Conservation (phyloP, 495 filamentous ascomycete species). For the Cryomyces antarcticus region DNA sequence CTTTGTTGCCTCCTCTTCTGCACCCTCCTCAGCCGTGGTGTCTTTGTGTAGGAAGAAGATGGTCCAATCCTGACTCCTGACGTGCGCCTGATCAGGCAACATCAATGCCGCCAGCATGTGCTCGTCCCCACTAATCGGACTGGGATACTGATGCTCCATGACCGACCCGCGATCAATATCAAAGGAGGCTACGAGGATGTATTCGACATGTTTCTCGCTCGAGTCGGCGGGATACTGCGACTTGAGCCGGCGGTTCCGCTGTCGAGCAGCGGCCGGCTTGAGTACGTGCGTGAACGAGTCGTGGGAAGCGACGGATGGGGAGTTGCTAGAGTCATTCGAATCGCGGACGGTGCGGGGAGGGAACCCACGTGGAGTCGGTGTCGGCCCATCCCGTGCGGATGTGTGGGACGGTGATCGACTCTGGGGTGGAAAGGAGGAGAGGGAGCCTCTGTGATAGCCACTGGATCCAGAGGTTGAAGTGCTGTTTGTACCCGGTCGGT, state of each 20-base stretch:
- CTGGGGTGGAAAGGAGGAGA: too few species aligned
- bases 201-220: slow-evolving; percentile 86
- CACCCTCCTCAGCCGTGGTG: slow-evolving; percentile 53
- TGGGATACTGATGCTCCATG: slow-evolving; percentile 97
- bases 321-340: too few species aligned
- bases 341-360: too few species aligned
- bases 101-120: slow-evolving; percentile 96
- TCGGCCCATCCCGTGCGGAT: too few species aligned
- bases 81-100: slow-evolving; percentile 93
- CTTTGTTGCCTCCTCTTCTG: slow-evolving; percentile 29
- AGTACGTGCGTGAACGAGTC: too few species aligned
- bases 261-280: too few species aligned
- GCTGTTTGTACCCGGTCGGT: too few species aligned
- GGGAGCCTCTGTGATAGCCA: too few species aligned
- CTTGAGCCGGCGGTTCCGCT: slow-evolving; percentile 29
- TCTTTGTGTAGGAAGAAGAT: slow-evolving; percentile 98
- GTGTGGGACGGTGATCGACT: too few species aligned
- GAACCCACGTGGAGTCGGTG: too few species aligned
- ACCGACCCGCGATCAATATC: slow-evolving; percentile 88
- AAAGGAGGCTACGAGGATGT: slow-evolving; percentile 96
- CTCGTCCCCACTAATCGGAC: slow-evolving; percentile 89
- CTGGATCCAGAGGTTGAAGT: too few species aligned
- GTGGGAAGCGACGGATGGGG: too few species aligned
- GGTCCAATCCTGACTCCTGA: slow-evolving; percentile 93
- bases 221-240: slow-evolving; percentile 73